Evolutionary conservation across 139 green algal genomes (phyloP).

Genomic region (Chlamydomonas sp.): DNA sequence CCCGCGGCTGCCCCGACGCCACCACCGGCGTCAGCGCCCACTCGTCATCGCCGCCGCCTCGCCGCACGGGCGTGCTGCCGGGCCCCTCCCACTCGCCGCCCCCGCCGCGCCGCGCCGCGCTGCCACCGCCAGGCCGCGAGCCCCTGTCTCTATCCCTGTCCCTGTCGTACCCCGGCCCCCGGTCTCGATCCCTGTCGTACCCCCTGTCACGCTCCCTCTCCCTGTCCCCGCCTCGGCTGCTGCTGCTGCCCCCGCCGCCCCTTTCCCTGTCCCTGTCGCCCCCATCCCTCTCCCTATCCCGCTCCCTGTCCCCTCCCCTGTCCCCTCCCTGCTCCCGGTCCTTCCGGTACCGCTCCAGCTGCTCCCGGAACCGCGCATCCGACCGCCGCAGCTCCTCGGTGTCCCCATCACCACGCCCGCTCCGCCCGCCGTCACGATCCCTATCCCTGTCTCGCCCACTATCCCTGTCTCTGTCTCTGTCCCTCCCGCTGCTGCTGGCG

Average conservation of each 20-base stretch:
- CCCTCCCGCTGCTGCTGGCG: constrained; percentile 5
- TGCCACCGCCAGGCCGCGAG: constrained; percentile 4
- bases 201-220: constrained; percentile 21
- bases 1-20: constrained; percentile 16
- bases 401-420: background rate
- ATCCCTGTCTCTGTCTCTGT: no score
- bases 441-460: background rate
- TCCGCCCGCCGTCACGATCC: background rate
- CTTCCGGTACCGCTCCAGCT: constrained; percentile 17
- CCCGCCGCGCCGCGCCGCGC: constrained; percentile 9
- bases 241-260: constrained; percentile 8
- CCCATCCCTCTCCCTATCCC: constrained; percentile 1
- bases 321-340: background rate
- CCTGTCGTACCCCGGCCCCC: constrained; percentile 4
- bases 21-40: constrained; percentile 47
- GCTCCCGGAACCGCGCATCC: constrained; percentile 4
- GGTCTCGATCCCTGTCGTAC: background rate
- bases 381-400: constrained; percentile 5
- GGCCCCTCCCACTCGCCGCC: constrained; percentile 3
- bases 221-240: background rate
- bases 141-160: background rate
- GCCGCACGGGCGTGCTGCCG: constrained; percentile 6
- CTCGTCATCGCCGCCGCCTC: constrained; percentile 32
- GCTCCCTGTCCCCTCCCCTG: constrained; percentile 6
- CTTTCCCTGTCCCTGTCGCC: constrained; percentile 9